Evolutionary conservation across 1,284 basidiomycete species (phyloP).

Genomic region (Amylostereum chailletii): DNA sequence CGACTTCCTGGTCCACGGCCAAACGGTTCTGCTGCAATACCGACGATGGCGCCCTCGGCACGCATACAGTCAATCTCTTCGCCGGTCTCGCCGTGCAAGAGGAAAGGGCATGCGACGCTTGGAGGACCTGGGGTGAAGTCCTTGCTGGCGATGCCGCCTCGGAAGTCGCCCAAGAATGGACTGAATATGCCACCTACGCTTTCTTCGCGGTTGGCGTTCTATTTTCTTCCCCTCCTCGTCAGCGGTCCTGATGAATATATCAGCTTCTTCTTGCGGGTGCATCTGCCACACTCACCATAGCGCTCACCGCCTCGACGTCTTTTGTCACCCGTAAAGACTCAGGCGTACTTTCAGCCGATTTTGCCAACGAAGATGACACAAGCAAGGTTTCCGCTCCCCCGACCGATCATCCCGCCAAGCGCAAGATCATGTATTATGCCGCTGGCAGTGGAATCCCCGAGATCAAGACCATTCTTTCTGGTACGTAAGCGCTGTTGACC

Average conservation of each 20-base stretch:
- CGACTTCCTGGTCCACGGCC: constrained; percentile 61
- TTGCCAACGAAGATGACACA: constrained; percentile 23
- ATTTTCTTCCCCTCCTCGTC: neutral
- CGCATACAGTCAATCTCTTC: constrained; percentile 4
- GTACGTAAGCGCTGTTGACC: constrained; percentile 24
- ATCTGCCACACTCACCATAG: constrained; percentile 77
- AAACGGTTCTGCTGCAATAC: constrained; percentile 72
- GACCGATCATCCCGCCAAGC: constrained; percentile 27
- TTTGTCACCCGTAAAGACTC: constrained; percentile 87
- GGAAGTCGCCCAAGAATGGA: constrained; percentile 23
- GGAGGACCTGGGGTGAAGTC: constrained; percentile 67
- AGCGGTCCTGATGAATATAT: constrained; percentile 4
- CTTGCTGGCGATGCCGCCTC: constrained; percentile 23
- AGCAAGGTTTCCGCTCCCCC: constrained; percentile 15
- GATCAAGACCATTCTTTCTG: constrained; percentile 93
- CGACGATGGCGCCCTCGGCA: constrained; percentile 18
- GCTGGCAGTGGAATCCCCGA: constrained; percentile 96
- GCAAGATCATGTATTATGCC: constrained; percentile 85
- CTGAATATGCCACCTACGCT: constrained; percentile 71
- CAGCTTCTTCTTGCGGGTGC: constrained; percentile 65
- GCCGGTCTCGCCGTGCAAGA: constrained; percentile 14
- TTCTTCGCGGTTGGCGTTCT: constrained; percentile 59
- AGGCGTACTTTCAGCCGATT: constrained; percentile 52
- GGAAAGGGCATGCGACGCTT: constrained; percentile 52
- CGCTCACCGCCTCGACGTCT: constrained; percentile 81